Conservation (phyloP, 768 basidiomycete species). For the Termitomyces sp. region DNA sequence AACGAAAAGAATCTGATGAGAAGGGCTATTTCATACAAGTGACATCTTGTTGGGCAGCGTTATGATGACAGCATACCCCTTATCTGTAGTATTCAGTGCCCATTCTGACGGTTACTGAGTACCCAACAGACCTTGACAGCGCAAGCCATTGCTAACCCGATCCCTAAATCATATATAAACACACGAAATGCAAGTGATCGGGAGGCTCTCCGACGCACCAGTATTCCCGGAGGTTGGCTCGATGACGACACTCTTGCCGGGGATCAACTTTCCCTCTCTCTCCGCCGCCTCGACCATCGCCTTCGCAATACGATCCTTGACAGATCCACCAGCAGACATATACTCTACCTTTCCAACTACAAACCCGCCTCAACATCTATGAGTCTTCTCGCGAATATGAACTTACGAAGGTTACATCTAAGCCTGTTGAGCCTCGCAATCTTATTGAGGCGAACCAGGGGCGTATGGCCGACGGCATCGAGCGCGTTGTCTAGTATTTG, state of each 20-base stretch:
- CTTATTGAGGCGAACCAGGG: slow-evolving; percentile 80
- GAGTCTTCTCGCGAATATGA: not conserved
- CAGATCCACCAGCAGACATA: slow-evolving; percentile 85
- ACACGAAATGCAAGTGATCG: not conserved
- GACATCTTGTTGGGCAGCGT: slow-evolving; percentile 96
- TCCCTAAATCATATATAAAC: slow-evolving; percentile 43
- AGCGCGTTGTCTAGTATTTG: slow-evolving; percentile 73
- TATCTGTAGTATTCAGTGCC: slow-evolving; percentile 74
- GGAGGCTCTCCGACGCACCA: slow-evolving; percentile 39
- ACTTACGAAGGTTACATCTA: slow-evolving; percentile 86
- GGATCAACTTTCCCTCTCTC: slow-evolving; percentile 74
- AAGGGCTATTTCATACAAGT: slow-evolving; percentile 28
- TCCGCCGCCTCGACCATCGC: slow-evolving; percentile 97
- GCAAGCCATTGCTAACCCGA: slow-evolving; percentile 89
- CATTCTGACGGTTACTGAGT: slow-evolving; percentile 14
- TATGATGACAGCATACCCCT: slow-evolving; percentile 90
- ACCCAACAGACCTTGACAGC: slow-evolving; percentile 75
- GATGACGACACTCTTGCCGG: slow-evolving; percentile 87
- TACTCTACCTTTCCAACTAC: slow-evolving; percentile 89
- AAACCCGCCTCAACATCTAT: not conserved
- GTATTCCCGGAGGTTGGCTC: slow-evolving; percentile 96
- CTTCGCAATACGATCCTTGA: slow-evolving; percentile 95
- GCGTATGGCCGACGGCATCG: slow-evolving; percentile 86
- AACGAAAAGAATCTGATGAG: not conserved
- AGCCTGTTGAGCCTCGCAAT: slow-evolving; percentile 69